phyloP scores from a whole-genome alignment of 2,329 filamentous ascomycete genomes.

The Trichoderma sp. region DNA sequence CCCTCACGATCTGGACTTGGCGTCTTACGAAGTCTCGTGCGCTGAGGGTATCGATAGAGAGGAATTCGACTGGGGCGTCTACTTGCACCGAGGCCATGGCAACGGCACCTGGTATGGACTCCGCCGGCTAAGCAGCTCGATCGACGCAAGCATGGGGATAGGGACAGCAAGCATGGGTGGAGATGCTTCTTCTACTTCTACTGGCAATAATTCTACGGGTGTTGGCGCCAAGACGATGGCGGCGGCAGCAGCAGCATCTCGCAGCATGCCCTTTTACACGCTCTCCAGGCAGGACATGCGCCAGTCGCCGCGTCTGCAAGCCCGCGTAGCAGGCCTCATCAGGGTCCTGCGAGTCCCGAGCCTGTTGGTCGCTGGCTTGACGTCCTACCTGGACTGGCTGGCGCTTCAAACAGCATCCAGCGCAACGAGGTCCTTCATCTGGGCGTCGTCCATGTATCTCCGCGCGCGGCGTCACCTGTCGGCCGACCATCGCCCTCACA shows the following conservation, averaged over 20 bases:
- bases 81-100: slow-evolving; percentile 38
- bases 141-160: slow-evolving; percentile 28
- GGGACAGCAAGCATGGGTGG: slow-evolving; percentile 13
- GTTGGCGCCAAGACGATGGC: not conserved
- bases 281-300: slow-evolving; percentile 32
- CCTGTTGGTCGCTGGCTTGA: slow-evolving; percentile 32
- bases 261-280: slow-evolving; percentile 29
- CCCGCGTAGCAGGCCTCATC: slow-evolving; percentile 40
- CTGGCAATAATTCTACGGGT: not conserved
- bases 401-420: slow-evolving; percentile 34
- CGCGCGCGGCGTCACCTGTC: slow-evolving; percentile 36
- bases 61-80: slow-evolving; percentile 46
- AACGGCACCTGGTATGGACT: slow-evolving; percentile 38
- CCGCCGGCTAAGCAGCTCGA: slow-evolving; percentile 27
- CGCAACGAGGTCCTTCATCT: slow-evolving; percentile 37
- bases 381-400: slow-evolving; percentile 42
- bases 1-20: slow-evolving; percentile 29
- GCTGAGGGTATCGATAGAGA: slow-evolving; percentile 33
- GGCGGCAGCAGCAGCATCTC: not conserved
- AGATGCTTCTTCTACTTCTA: not conserved
- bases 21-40: slow-evolving; percentile 33
- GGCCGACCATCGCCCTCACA: not conserved
- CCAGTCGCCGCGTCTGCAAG: slow-evolving; percentile 38
- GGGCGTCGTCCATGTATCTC: slow-evolving; percentile 38
- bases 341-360: slow-evolving; percentile 36